A percentile compares a stretch with the other conserved stretches of the same genome.
Evolutionary conservation across 208 protist species (phyloP).

Genomic region (Acanthamoeba sp.): DNA sequence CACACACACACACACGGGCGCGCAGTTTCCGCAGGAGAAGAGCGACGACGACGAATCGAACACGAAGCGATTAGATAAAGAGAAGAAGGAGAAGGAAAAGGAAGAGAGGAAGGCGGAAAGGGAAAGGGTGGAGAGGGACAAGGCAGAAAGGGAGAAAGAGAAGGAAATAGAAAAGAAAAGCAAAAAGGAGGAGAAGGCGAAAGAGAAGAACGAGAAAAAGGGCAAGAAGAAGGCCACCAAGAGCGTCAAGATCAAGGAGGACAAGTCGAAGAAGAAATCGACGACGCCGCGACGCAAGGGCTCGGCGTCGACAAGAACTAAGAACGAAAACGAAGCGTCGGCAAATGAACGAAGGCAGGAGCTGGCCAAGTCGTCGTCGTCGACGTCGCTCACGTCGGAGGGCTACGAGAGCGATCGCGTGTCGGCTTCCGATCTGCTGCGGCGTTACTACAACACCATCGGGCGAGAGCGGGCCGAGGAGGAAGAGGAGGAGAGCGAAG

Average conservation of each 20-base stretch:
- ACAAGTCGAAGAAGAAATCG: neutral
- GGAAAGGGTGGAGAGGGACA: neutral
- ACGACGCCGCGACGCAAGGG: too few relatives aligned
- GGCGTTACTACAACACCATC: neutral
- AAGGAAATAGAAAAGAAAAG: constrained; percentile 15
- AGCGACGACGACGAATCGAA: too few relatives aligned
- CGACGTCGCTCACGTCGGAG: neutral
- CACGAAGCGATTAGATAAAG: too few relatives aligned
- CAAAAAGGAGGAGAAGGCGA: constrained; percentile 3
- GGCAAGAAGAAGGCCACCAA: neutral
- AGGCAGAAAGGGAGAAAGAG: neutral
- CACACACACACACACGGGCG: too few relatives aligned
- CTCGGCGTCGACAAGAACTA: too few relatives aligned
- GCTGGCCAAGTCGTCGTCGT: neutral
- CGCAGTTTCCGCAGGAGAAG: too few relatives aligned
- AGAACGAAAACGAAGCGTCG: neutral
- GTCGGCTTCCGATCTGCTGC: neutral
- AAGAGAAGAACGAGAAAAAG: neutral
- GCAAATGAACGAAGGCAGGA: neutral
- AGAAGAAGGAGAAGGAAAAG: neutral
- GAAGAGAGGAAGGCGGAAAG: neutral
- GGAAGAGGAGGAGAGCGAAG: too few relatives aligned
- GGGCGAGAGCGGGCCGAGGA: too few relatives aligned
- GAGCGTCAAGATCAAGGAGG: neutral
- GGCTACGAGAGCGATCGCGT: neutral